phyloP scores from a whole-genome alignment of 2,329 filamentous ascomycete species.

The Colletotrichum tropicicola region DNA sequence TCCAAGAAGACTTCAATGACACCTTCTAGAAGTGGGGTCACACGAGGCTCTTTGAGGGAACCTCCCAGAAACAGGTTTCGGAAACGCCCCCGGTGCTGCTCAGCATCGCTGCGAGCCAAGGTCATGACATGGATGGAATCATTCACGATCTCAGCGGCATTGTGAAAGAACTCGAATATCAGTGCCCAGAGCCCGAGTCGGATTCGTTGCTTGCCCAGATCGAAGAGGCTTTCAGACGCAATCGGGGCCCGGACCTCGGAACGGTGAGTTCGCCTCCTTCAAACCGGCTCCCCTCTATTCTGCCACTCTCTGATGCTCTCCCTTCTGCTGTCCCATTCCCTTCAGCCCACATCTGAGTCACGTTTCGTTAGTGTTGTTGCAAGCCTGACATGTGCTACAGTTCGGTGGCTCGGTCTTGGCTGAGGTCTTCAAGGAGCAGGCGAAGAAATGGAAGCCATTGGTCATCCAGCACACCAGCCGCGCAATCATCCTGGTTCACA shows the following conservation, averaged over 20 bases:
- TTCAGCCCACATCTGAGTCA: too few relatives aligned
- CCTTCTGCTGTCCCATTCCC: too few relatives aligned
- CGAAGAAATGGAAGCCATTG: constrained; percentile 60
- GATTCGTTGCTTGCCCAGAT: constrained; percentile 45
- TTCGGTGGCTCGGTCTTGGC: constrained; percentile 51
- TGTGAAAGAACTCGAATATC: too few relatives aligned
- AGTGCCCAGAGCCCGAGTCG: constrained; percentile 17
- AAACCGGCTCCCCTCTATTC: too few relatives aligned
- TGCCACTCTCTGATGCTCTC: too few relatives aligned
- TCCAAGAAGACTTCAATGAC: constrained; percentile 47
- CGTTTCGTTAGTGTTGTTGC: too few relatives aligned
- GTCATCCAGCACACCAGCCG: constrained; percentile 59
- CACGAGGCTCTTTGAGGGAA: constrained; percentile 17
- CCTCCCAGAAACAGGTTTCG: too few relatives aligned
- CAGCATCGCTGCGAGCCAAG: neutral
- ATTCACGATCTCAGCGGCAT: too few relatives aligned
- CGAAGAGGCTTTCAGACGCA: constrained; percentile 44
- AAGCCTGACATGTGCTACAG: too few relatives aligned
- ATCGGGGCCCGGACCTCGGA: constrained; percentile 63
- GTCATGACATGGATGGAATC: neutral
- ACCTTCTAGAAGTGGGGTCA: constrained; percentile 37
- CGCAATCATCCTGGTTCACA: constrained; percentile 59
- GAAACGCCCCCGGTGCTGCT: too few relatives aligned
- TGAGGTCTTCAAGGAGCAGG: constrained; percentile 60
- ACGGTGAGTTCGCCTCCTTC: constrained; percentile 43